Evolutionary conservation across 495 filamentous ascomycete genomes (phyloP).

Genomic region (Ascobolus immersus): DNA sequence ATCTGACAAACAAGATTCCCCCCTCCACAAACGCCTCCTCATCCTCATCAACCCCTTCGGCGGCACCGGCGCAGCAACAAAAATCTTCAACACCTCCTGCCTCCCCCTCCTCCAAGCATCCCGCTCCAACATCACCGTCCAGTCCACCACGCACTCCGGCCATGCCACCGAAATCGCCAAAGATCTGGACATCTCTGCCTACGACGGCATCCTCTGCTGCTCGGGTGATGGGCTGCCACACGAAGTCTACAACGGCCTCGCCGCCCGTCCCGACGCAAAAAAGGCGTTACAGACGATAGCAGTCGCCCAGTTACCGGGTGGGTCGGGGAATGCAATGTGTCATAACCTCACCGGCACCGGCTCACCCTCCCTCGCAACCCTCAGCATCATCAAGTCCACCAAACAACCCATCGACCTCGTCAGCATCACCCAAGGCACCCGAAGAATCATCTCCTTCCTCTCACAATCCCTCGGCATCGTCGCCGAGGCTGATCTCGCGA

Average conservation of each 20-base stretch:
- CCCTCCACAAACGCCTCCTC: conserved; percentile 50
- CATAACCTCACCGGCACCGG: conserved; percentile 69
- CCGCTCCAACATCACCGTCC: conserved; percentile 47
- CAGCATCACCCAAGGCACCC: conserved; percentile 57
- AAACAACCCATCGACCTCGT: conserved; percentile 59
- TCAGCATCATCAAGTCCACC: conserved; percentile 65
- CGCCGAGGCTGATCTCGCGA: conserved; percentile 67
- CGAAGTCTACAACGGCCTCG: conserved; percentile 86
- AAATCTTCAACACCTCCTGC: conserved; percentile 48
- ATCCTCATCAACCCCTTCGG: conserved; percentile 79
- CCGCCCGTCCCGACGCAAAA: conserved; percentile 43
- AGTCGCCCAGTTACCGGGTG: conserved; percentile 72
- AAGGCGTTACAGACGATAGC: conserved; percentile 55
- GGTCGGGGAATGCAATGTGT: conserved; percentile 81
- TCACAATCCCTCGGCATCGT: conserved; percentile 78
- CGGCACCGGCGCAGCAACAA: conserved; percentile 51
- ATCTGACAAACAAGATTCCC: conserved; percentile 21
- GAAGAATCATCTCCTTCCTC: conserved; percentile 57
- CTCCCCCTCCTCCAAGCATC: conserved; percentile 68
- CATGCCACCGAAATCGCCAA: conserved; percentile 60
- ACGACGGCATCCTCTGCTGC: conserved; percentile 64
- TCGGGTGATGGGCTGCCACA: conserved; percentile 82
- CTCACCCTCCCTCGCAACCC: conserved; percentile 45
- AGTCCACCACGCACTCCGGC: conserved; percentile 42
- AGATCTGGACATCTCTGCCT: conserved; percentile 50